Percentiles rank a stretch among this genome's conserved stretches.
These are phyloP conservation scores for Pseudomassariella vexata DNA, from an alignment of 2,329 filamentous ascomycete species.

Conservation along the genomic window DNA sequence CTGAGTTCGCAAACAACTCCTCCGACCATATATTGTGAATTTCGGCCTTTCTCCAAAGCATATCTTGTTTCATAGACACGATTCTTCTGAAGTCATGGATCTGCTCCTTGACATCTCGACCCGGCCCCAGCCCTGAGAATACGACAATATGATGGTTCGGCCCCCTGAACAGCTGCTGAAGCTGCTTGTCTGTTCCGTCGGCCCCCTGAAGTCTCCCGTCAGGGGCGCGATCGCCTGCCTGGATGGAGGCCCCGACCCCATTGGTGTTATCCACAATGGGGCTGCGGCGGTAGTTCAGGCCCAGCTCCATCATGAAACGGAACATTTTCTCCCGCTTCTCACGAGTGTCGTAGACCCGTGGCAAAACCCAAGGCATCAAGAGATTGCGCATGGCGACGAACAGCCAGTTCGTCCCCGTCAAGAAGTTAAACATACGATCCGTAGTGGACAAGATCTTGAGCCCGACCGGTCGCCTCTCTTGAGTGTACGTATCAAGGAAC, in stretches of 20 bases:
- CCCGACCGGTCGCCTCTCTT: slow-evolving; percentile 41
- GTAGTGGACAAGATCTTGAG: slow-evolving; percentile 33
- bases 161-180: slow-evolving; percentile 2
- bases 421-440: slow-evolving; percentile 32
- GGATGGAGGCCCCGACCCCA: slow-evolving; percentile 27
- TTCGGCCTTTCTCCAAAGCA: no score
- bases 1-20: no score
- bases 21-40: no score
- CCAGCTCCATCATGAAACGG: slow-evolving; percentile 32
- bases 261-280: slow-evolving; percentile 26
- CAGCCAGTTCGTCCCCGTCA: slow-evolving; percentile 28
- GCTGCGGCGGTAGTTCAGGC: slow-evolving; percentile 35
- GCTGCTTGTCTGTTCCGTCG: slow-evolving; percentile 1
- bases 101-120: no score
- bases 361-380: slow-evolving; percentile 30
- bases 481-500: slow-evolving; percentile 41
- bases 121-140: no score
- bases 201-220: slow-evolving; percentile 26
- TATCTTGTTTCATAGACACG: no score
- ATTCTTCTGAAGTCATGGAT: no score
- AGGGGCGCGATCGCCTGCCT: slow-evolving; percentile 40
- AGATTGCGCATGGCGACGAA: slow-evolving; percentile 31
- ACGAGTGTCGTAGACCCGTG: slow-evolving; percentile 22
- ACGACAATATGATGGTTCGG: slow-evolving; percentile 17
- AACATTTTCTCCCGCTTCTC: slow-evolving; percentile 20